A percentile compares a stretch with the other conserved stretches of the same genome.
phyloP scores from a whole-genome alignment of 108 stramenopile species.

The Cylindrotheca fusiformis region DNA sequence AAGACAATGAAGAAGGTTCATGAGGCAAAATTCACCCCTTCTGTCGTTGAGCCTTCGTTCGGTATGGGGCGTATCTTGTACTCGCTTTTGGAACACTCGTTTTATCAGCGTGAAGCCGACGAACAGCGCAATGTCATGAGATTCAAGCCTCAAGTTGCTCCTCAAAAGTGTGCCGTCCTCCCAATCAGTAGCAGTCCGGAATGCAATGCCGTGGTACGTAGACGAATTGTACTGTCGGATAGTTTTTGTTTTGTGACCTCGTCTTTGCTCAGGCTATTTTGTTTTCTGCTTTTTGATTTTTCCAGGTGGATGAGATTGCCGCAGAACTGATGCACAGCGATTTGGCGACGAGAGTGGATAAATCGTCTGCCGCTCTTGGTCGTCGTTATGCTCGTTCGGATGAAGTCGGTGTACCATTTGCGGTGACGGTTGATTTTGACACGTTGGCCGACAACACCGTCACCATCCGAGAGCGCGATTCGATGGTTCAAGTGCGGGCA shows the following conservation, averaged over 20 bases:
- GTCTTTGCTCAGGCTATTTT: background rate
- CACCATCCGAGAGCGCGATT: slow-evolving; percentile 98
- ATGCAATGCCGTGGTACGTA: slow-evolving; percentile 71
- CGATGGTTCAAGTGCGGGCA: slow-evolving; percentile 89
- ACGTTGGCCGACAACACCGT: slow-evolving; percentile 87
- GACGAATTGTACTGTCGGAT: too few relatives aligned
- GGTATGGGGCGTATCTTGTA: slow-evolving; percentile 99
- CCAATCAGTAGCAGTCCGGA: slow-evolving; percentile 85
- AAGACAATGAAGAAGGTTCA: slow-evolving; percentile 87
- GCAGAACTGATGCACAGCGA: slow-evolving; percentile 81
- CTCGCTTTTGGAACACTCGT: slow-evolving; percentile 97
- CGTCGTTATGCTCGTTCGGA: slow-evolving; percentile 95
- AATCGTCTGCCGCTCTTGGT: slow-evolving; percentile 88
- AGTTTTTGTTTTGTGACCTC: slow-evolving; percentile 1
- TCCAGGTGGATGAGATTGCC: slow-evolving; percentile 77
- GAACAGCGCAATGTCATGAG: slow-evolving; percentile 95
- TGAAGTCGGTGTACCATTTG: slow-evolving; percentile 98
- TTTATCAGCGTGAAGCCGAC: slow-evolving; percentile 91
- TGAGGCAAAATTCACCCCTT: slow-evolving; percentile 96
- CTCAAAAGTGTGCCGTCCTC: slow-evolving; percentile 96
- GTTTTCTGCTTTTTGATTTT: slow-evolving; percentile 5
- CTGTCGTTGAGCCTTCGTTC: slow-evolving; percentile 99
- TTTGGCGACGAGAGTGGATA: slow-evolving; percentile 87
- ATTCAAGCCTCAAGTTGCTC: slow-evolving; percentile 96
- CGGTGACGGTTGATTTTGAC: slow-evolving; percentile 98